Conservation (phyloP, 371 early-diverging fungal species). For the Mortierella sp. region DNA sequence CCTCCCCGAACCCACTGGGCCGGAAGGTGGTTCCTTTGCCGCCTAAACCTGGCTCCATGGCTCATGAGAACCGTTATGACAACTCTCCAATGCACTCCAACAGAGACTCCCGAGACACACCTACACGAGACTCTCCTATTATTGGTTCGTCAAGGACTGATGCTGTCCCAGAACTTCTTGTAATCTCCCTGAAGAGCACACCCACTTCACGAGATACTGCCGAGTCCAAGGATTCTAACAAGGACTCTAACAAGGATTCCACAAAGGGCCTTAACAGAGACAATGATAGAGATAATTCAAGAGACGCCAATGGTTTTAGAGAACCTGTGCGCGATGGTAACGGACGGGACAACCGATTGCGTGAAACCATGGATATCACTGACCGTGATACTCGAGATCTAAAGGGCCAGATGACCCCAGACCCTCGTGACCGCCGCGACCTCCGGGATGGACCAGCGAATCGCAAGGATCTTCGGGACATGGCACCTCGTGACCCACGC, state of each 20-base stretch:
- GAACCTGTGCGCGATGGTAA: neutral
- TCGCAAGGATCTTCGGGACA: conserved; percentile 19
- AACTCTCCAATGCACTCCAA: neutral
- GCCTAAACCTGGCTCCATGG: conserved; percentile 35
- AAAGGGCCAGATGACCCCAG: neutral
- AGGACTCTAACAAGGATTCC: conserved; percentile 6
- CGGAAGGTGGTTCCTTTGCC: conserved; percentile 41
- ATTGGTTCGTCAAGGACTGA: conserved; percentile 11
- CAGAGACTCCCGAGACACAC: conserved; percentile 11
- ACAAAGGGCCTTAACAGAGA: conserved; percentile 3
- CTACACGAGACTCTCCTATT: conserved; percentile 7
- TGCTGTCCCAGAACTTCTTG: conserved; percentile 22
- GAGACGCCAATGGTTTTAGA: too few relatives aligned
- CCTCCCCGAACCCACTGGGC: conserved; percentile 13
- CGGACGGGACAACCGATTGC: conserved; percentile 9
- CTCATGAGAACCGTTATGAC: conserved; percentile 21
- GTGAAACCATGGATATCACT: neutral
- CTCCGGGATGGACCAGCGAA: neutral
- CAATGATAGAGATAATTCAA: neutral
- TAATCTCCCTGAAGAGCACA: conserved; percentile 30
- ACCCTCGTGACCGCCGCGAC: neutral
- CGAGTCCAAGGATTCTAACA: conserved; percentile 13
- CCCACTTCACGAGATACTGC: conserved; percentile 13
- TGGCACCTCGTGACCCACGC: conserved; percentile 31
- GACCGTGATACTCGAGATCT: conserved; percentile 7